Conservation (phyloP, 2,329 filamentous ascomycete species). For the Metarhizium humberi region DNA sequence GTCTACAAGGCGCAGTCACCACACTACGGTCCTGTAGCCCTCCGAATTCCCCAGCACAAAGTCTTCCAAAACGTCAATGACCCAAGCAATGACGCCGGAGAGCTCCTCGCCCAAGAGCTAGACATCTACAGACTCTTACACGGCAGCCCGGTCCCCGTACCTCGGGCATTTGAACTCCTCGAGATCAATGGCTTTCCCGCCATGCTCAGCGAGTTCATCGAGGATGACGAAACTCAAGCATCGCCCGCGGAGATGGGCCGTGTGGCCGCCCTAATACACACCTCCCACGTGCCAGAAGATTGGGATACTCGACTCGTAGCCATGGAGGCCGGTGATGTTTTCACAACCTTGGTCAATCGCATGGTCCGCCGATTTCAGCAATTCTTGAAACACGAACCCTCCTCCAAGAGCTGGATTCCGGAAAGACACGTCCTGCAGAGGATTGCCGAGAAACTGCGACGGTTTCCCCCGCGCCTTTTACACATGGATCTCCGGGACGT, state of each 20-base stretch:
- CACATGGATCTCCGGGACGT: slow-evolving; percentile 12
- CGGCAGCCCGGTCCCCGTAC: too few species aligned
- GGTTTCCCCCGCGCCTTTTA: slow-evolving; percentile 1
- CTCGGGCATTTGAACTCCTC: too few species aligned
- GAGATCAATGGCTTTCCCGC: too few species aligned
- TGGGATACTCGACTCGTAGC: slow-evolving; percentile 1
- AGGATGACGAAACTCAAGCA: too few species aligned
- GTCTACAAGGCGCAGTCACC: too few species aligned
- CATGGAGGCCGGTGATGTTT: slow-evolving; percentile 5
- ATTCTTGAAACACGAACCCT: slow-evolving; percentile 4
- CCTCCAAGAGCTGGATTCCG: slow-evolving; percentile 2
- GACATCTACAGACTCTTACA: too few species aligned
- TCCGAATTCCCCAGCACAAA: too few species aligned
- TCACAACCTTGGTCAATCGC: slow-evolving; percentile 5
- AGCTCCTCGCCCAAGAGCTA: too few species aligned
- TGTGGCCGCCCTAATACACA: slow-evolving; percentile 8
- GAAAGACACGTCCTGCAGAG: background rate
- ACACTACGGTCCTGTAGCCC: too few species aligned
- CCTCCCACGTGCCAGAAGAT: background rate
- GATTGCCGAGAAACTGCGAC: background rate
- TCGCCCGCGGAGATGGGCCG: slow-evolving; percentile 5
- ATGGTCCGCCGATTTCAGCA: slow-evolving; percentile 9
- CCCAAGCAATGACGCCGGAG: too few species aligned
- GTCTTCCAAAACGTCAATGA: too few species aligned
- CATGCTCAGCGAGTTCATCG: too few species aligned